Evolutionary conservation across 768 basidiomycete genomes (phyloP).

Genomic region (Kwoniella mangroviensis): DNA sequence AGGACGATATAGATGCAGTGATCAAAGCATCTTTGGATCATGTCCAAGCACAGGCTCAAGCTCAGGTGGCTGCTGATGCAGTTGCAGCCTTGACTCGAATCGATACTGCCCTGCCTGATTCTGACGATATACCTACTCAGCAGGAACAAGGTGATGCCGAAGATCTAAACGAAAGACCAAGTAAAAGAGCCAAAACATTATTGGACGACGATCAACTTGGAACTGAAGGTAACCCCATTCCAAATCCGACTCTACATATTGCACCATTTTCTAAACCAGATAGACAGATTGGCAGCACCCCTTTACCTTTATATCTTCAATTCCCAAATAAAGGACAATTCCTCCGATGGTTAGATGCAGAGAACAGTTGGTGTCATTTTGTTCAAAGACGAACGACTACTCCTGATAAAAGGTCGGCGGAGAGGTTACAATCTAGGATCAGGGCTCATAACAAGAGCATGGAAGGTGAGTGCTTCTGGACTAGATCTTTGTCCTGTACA

Average conservation of each 20-base stretch:
- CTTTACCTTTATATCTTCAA: slow-evolving; percentile 34
- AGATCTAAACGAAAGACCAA: not conserved
- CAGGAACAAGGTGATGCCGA: not conserved
- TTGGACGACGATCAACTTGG: not conserved
- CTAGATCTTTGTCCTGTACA: not conserved
- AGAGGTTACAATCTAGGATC: slow-evolving; percentile 43
- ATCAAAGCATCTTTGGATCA: slow-evolving; percentile 27
- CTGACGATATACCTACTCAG: not conserved
- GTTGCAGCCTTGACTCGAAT: not conserved
- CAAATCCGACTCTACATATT: slow-evolving; percentile 21
- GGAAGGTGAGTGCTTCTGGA: slow-evolving; percentile 33
- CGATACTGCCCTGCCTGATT: not conserved
- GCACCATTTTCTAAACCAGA: slow-evolving; percentile 38
- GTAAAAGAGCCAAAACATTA: not conserved
- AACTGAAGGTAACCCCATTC: slow-evolving; percentile 20
- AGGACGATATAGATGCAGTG: slow-evolving; percentile 28
- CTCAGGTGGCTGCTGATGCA: slow-evolving; percentile 8
- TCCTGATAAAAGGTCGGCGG: slow-evolving; percentile 48
- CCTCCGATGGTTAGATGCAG: slow-evolving; percentile 42
- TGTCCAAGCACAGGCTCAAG: slow-evolving; percentile 17
- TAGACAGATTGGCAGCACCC: slow-evolving; percentile 31
- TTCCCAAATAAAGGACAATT: slow-evolving; percentile 38
- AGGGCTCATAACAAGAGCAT: slow-evolving; percentile 35
- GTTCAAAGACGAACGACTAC: slow-evolving; percentile 51
- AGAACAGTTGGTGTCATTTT: slow-evolving; percentile 53